Evolutionary conservation across 2,329 filamentous ascomycete genomes (phyloP).

Genomic region (Calcarisporium arbuscula): DNA sequence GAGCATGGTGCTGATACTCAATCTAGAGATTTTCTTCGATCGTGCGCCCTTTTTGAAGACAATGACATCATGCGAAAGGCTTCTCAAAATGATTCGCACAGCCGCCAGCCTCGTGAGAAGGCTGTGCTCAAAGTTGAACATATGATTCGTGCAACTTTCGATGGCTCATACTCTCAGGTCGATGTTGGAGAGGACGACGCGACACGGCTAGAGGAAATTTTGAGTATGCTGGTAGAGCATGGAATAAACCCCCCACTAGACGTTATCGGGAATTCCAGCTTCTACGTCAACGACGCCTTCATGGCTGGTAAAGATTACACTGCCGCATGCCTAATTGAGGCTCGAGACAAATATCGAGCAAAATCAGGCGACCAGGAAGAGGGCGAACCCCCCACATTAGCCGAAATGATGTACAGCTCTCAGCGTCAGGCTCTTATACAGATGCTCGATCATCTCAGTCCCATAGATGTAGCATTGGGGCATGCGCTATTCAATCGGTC

Average conservation of each 20-base stretch:
- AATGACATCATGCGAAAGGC: conserved; percentile 1
- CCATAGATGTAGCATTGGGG: too few relatives aligned
- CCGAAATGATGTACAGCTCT: too few relatives aligned
- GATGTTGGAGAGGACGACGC: background rate
- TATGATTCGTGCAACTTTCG: background rate
- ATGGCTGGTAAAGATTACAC: conserved; percentile 9
- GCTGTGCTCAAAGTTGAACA: background rate
- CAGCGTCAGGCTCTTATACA: too few relatives aligned
- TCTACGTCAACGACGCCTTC: too few relatives aligned
- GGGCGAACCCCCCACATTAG: too few relatives aligned
- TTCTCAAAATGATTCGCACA: too few relatives aligned
- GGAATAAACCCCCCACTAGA: conserved; percentile 10
- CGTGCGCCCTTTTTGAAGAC: conserved; percentile 10
- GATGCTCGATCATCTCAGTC: too few relatives aligned
- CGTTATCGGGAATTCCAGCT: too few relatives aligned
- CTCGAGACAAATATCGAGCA: background rate
- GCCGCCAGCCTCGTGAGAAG: too few relatives aligned
- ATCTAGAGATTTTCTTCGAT: conserved; percentile 3
- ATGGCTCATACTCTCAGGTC: too few relatives aligned
- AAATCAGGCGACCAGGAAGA: too few relatives aligned
- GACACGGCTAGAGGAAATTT: conserved; percentile 16
- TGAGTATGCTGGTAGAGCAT: conserved; percentile 14
- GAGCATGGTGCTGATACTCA: conserved; percentile 11
- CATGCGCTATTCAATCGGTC: background rate
- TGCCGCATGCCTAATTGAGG: conserved; percentile 2